Base-by-base conservation (phyloP, 2,329 filamentous ascomycete species). In the Leptoxyphium fumago region DNA sequence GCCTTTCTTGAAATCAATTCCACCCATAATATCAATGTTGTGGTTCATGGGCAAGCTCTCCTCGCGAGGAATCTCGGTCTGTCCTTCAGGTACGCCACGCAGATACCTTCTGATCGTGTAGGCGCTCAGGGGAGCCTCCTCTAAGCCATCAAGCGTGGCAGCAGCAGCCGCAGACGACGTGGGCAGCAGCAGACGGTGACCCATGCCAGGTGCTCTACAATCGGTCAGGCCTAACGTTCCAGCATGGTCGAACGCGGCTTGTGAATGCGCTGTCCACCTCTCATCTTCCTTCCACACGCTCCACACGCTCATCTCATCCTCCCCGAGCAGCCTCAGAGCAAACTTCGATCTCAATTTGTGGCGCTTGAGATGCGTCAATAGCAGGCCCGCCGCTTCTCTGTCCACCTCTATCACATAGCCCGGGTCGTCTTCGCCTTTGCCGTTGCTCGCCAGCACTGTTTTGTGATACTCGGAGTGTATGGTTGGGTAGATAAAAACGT, bases 1-100 rank as follows among this genome's bases (percentile, higher is more conserved):
- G 7, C 91, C 91, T 67, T 98, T 98, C 58, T 78, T 78, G 67
- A 91, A 98, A 64, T 95, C 85, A 52, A 98, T 81, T 21, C 78
- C 91, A 40, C 76, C 74, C 73, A 84, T 84, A 47, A 84, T 67
- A 63, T 98, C 91, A 60, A 96, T 74, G 61, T 95, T 95, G 58
- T 74, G 81, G 64, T 96, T 89, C 62, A 88, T 80, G 1, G 91
- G 89, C 44, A 98, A 69, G 1, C 86, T 79, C 14, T 73, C 67
- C 50, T 82, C 82, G 46, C 72, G 66, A 6, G 76, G 61, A 15
- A 98, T 79, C 67, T 98, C 91, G 13, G 66, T 61, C 59, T 84
- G 84, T 1, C 91, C 89, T 65, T 98, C 91, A 1, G 89, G 71
- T 1, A 98, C 75, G 41, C 91, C 91, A 44, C 75, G 71, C 28